These are phyloP conservation scores for Wickerhamiella azymoides DNA, from an alignment of 805 yeast species.

Conservation along the genomic window DNA sequence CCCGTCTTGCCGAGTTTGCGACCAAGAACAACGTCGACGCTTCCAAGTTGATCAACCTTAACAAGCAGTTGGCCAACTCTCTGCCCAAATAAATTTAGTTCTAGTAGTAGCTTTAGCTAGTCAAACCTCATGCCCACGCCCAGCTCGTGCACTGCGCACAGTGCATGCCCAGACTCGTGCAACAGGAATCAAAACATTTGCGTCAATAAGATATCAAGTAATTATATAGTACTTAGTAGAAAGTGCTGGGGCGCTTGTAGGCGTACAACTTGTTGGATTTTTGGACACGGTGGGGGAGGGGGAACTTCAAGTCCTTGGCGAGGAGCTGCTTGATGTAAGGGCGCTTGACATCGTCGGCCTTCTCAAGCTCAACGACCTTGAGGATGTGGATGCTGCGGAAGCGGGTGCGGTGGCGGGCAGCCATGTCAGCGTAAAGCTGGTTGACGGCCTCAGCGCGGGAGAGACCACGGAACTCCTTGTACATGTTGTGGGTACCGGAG, in stretches of 20 bases:
- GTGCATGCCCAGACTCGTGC: neutral
- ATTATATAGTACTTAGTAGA: conserved; percentile 49
- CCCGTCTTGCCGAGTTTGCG: conserved; percentile 12
- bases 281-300: conserved; percentile 98
- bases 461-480: conserved; percentile 99
- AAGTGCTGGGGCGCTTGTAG: conserved; percentile 91
- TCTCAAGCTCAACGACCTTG: conserved; percentile 97
- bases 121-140: neutral
- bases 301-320: conserved; percentile 94
- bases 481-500: conserved; percentile 99
- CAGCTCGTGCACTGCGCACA: neutral
- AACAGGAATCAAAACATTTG: neutral
- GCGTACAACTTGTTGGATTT: conserved; percentile 80
- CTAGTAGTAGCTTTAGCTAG: neutral
- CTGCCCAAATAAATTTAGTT: conserved; percentile 2
- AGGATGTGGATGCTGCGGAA: conserved; percentile 98
- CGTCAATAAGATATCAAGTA: neutral
- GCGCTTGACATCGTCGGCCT: conserved; percentile 97
- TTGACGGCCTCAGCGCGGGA: conserved; percentile 98
- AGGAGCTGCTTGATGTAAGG: conserved; percentile 97
- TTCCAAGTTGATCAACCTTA: conserved; percentile 10
- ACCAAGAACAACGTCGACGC: conserved; percentile 14
- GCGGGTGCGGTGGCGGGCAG: conserved; percentile 99
- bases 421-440: conserved; percentile 98
- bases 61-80: conserved; percentile 12